Evolutionary conservation across 306 rosid genomes (phyloP), one percentile per base, ranked within the genome.

Genomic region (Comarum palustre): DNA sequence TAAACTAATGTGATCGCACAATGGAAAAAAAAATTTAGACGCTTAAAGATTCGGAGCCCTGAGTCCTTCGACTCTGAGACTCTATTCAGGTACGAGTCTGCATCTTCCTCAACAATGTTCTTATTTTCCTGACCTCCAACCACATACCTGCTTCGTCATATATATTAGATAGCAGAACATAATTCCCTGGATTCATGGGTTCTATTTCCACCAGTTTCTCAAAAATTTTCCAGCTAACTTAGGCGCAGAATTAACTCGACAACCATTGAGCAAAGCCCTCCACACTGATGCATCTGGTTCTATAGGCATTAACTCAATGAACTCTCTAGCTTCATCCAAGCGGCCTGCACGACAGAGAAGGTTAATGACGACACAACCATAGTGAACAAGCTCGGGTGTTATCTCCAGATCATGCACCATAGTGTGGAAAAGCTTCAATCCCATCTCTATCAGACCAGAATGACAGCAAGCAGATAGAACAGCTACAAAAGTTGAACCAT

Each of bases 381-480:
- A 82, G 69, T 85, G 86, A 77, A 63, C 72, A 64, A 80, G 85
- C 65, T 85, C 76, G 1, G 85, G 86, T 74, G 79, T 63, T 20
- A 85, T 68, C 46, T 78, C 63, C 31, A 80, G 78, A 72, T 80
- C 83, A 67, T 61, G 34, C 19, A 80, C 79, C 85, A 82, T 85
- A 38, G 79, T 47, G 20, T 78, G 59, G 50, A 85, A 85, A 72
- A 82, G 75, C 75, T 68, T 68, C 77, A 85, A 68, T 46, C 86
- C 86, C 16, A 62, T 34, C 61, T 80, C 81, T 16, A 81, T 58
- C 54, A 77, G 57, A 58, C 86, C 89, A 16, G 79, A 80, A 69
- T 85, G 89, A 73, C 89, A 82, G 75, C 89, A 82, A 47, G 85
- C 85, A 70, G 89, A 85, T 31, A 82, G 75, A 77, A 80, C 73